Percentiles rank a stretch among this genome's conserved stretches.
Evolutionary conservation across 176 grass and related monocot genomes (phyloP).

Genomic region (Aegilops longissima): DNA sequence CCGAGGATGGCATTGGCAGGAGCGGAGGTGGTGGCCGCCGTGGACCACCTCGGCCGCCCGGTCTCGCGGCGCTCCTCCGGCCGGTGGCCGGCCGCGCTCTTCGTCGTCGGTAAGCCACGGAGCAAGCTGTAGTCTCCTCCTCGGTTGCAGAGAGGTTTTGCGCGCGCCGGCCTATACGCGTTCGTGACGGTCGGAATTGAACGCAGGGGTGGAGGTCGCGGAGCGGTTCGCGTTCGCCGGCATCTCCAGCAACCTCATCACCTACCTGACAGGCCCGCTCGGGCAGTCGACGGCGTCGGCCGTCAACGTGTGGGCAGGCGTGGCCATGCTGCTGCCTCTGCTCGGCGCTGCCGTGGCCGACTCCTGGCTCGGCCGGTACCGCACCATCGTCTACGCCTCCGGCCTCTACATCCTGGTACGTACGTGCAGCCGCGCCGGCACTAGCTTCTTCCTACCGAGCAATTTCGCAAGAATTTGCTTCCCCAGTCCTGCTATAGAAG

Average conservation of each 20-base stretch:
- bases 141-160: background rate
- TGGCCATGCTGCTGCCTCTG: slow-evolving; percentile 5
- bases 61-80: background rate
- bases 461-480: too few relatives aligned
- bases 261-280: background rate
- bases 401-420: background rate
- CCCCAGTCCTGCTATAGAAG: background rate
- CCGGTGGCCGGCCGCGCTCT: background rate
- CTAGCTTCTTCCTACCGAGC: too few relatives aligned
- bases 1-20: background rate
- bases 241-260: slow-evolving; percentile 5
- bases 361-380: background rate
- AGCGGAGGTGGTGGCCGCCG: background rate
- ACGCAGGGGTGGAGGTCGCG: background rate
- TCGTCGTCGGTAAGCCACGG: background rate
- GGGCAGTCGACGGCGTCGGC: background rate
- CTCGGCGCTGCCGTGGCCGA: background rate
- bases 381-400: slow-evolving; percentile 2
- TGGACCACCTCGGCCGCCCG: background rate
- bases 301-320: background rate
- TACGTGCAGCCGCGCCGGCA: too few relatives aligned
- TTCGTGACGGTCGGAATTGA: background rate
- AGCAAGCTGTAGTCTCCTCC: too few relatives aligned
- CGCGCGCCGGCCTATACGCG: background rate
- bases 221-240: slow-evolving; percentile 10